These are phyloP conservation scores for Leptographium galeiforme DNA, from an alignment of 2,329 filamentous ascomycete species.

Conservation along the genomic window DNA sequence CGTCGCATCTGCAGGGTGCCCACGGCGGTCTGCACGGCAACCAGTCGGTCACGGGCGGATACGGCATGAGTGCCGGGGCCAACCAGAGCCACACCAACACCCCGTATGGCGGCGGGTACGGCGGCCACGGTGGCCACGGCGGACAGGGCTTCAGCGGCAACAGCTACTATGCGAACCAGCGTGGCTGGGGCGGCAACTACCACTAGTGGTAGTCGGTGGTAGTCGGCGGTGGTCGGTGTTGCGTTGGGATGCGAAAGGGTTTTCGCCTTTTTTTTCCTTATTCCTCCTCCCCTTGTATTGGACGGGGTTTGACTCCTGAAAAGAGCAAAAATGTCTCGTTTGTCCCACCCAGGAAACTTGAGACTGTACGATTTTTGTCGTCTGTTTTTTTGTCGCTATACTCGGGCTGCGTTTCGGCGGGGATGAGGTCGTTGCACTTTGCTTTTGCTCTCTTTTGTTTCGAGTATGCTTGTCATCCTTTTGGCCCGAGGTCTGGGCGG, in stretches of 20 bases:
- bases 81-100: slow-evolving; percentile 39
- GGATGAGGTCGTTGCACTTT: neutral
- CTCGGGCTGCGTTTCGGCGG: neutral
- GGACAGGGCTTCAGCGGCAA: slow-evolving; percentile 33
- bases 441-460: neutral
- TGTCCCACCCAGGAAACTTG: neutral
- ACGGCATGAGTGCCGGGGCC: slow-evolving; percentile 38
- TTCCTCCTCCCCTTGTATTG: neutral
- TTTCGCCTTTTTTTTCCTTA: neutral
- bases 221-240: neutral
- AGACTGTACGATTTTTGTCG: slow-evolving; percentile 2
- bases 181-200: slow-evolving; percentile 50
- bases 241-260: neutral
- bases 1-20: slow-evolving; percentile 32
- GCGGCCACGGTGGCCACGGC: slow-evolving; percentile 32
- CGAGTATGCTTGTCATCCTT: neutral
- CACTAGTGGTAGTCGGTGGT: too few species aligned
- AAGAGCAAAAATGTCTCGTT: neutral
- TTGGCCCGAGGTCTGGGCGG: neutral
- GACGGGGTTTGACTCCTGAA: neutral
- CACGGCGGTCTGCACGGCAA: slow-evolving; percentile 41
- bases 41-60: slow-evolving; percentile 29
- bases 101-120: slow-evolving; percentile 38
- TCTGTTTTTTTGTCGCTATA: slow-evolving; percentile 2
- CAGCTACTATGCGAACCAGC: slow-evolving; percentile 34